Evolutionary conservation across 1,139 yeast genomes (phyloP).

Genomic region (Diutina mesorugosa): DNA sequence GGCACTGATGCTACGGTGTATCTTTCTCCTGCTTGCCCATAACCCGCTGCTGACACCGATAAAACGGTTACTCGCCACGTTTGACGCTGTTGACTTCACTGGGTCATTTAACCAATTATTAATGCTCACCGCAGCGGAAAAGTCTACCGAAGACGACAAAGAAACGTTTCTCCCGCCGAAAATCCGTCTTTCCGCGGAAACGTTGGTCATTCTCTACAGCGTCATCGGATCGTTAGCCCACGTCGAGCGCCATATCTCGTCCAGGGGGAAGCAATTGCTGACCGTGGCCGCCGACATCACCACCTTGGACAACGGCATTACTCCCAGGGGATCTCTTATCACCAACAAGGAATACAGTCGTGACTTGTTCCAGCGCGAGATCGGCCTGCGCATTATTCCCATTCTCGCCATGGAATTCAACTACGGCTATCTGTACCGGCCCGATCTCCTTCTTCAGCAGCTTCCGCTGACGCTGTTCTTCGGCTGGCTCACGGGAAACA

Average conservation of each 20-base stretch:
- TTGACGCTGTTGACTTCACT: slow-evolving; percentile 15
- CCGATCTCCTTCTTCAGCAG: slow-evolving; percentile 18
- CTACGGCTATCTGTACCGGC: slow-evolving; percentile 16
- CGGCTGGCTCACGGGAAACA: slow-evolving; percentile 26
- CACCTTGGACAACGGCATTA: not conserved
- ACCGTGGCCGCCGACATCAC: not conserved
- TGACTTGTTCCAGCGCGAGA: not conserved
- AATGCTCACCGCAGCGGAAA: slow-evolving; percentile 12
- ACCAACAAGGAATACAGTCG: not conserved
- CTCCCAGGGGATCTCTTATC: not conserved
- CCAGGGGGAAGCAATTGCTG: not conserved
- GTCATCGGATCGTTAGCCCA: not conserved
- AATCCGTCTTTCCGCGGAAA: not conserved
- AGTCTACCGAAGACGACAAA: not conserved
- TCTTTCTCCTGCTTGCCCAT: slow-evolving; percentile 7
- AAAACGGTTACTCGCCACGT: slow-evolving; percentile 9
- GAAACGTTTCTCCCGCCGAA: not conserved
- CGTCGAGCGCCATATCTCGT: not conserved
- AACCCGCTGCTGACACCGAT: slow-evolving; percentile 4
- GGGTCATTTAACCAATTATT: slow-evolving; percentile 13
- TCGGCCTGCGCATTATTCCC: not conserved
- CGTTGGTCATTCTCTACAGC: not conserved
- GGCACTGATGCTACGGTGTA: slow-evolving; percentile 13
- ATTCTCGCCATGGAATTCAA: slow-evolving; percentile 13
- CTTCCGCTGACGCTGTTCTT: slow-evolving; percentile 23